These are phyloP conservation scores for Castanopsis chinensis DNA, from an alignment of 306 rosid species.

Conservation along the genomic window DNA sequence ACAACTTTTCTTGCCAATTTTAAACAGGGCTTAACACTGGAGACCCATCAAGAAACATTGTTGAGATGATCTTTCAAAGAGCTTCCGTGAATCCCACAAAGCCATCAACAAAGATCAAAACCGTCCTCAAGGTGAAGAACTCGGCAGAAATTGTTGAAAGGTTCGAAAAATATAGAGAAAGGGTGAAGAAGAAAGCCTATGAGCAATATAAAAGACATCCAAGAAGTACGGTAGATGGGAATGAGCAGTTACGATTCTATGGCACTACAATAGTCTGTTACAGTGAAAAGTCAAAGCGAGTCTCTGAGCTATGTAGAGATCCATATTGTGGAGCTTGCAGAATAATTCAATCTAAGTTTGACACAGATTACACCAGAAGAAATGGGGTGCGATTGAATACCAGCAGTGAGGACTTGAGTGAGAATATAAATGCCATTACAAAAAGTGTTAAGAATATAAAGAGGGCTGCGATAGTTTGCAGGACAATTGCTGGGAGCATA, in stretches of 20 bases:
- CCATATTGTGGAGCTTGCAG: conserved; percentile 56
- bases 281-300: conserved; percentile 36
- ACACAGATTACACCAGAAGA: conserved; percentile 14
- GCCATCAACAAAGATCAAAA: conserved; percentile 43
- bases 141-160: conserved; percentile 40
- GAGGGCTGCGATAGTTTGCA: conserved; percentile 64
- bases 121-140: conserved; percentile 52
- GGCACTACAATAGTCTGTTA: conserved; percentile 56
- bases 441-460: conserved; percentile 34
- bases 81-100: conserved; percentile 50
- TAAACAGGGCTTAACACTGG: conserved; percentile 48
- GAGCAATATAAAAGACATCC: conserved; percentile 43
- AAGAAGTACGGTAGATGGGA: conserved; percentile 67
- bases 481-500: conserved; percentile 63
- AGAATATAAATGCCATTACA: conserved; percentile 12
- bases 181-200: conserved; percentile 48
- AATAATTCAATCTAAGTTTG: conserved; percentile 46
- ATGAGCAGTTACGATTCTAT: conserved; percentile 57
- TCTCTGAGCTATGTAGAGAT: conserved; percentile 41
- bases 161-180: conserved; percentile 69
- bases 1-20: conserved; percentile 3
- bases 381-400: conserved; percentile 33
- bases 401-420: conserved; percentile 28
- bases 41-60: conserved; percentile 67
- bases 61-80: conserved; percentile 64